Conservation (phyloP, 176 grass and related monocot species). For the Areca catechu region DNA sequence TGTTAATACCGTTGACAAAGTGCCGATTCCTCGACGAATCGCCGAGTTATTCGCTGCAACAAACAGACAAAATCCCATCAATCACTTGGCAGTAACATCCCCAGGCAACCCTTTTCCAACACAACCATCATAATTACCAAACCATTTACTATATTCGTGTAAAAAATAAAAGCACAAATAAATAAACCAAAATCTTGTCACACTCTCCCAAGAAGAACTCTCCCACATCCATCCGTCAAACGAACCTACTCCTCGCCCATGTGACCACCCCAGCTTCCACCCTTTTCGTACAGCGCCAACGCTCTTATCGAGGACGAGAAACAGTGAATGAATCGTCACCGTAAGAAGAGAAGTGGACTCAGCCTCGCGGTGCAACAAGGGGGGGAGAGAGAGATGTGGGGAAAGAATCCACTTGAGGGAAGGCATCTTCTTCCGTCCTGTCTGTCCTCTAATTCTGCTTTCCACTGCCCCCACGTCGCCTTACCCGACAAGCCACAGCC, state of each 20-base stretch:
- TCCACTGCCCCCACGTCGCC: neutral
- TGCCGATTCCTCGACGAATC: neutral
- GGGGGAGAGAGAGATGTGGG: neutral
- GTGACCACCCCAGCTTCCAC: neutral
- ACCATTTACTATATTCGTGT: no score
- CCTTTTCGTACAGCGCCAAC: no score
- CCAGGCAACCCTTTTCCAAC: neutral
- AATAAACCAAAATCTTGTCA: no score
- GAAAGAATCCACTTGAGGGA: neutral
- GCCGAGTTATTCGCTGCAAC: constrained; percentile 14
- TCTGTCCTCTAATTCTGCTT: neutral
- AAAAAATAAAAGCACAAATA: neutral
- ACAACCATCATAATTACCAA: neutral
- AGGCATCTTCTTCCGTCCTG: neutral
- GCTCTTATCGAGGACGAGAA: no score
- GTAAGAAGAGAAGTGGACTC: neutral
- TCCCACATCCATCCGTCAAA: no score
- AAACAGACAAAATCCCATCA: constrained; percentile 4
- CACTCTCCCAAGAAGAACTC: no score
- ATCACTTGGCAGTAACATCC: no score
- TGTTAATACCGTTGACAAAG: no score
- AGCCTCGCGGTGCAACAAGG: neutral
- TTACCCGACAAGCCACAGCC: no score
- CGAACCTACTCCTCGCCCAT: neutral
- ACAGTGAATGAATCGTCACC: no score